phyloP scores from a whole-genome alignment of 1,139 yeast species.

The Suhomyces anneliseae region DNA sequence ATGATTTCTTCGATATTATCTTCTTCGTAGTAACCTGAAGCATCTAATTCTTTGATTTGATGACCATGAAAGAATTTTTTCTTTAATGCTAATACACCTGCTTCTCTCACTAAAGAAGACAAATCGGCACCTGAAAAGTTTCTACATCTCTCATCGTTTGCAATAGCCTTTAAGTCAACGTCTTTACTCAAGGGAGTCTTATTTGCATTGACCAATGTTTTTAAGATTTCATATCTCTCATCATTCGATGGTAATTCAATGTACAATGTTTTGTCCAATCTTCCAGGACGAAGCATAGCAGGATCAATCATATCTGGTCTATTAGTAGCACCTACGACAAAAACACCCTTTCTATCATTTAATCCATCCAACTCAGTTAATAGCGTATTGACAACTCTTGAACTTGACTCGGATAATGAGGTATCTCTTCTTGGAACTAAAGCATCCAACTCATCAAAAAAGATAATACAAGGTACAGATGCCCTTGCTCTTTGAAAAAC shows the following conservation, averaged over 20 bases:
- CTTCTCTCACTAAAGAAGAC: slow-evolving; percentile 87
- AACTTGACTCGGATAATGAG: slow-evolving; percentile 82
- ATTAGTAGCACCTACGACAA: slow-evolving; percentile 95
- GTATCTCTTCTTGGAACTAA: slow-evolving; percentile 92
- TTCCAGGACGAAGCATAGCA: slow-evolving; percentile 96
- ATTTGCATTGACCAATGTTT: slow-evolving; percentile 68
- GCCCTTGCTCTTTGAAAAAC: slow-evolving; percentile 94
- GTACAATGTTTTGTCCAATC: slow-evolving; percentile 88
- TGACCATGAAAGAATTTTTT: slow-evolving; percentile 57
- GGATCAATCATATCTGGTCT: slow-evolving; percentile 98
- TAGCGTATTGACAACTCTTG: slow-evolving; percentile 91
- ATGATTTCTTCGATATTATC: slow-evolving; percentile 35
- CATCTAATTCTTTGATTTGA: slow-evolving; percentile 50
- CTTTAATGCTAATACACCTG: slow-evolving; percentile 86
- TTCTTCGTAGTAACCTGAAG: slow-evolving; percentile 40
- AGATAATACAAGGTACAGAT: slow-evolving; percentile 91
- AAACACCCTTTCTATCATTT: slow-evolving; percentile 88
- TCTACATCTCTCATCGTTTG: slow-evolving; percentile 75
- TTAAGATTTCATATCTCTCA: slow-evolving; percentile 79
- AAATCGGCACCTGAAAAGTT: slow-evolving; percentile 96
- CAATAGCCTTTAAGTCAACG: slow-evolving; percentile 62
- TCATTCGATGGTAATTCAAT: slow-evolving; percentile 81
- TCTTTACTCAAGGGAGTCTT: slow-evolving; percentile 70
- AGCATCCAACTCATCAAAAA: slow-evolving; percentile 95
- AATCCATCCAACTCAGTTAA: slow-evolving; percentile 94